A percentile compares a stretch with the other conserved stretches of the same genome.
phyloP scores from a whole-genome alignment of 768 basidiomycete genomes.

The Tricholoma bakamatsutake region DNA sequence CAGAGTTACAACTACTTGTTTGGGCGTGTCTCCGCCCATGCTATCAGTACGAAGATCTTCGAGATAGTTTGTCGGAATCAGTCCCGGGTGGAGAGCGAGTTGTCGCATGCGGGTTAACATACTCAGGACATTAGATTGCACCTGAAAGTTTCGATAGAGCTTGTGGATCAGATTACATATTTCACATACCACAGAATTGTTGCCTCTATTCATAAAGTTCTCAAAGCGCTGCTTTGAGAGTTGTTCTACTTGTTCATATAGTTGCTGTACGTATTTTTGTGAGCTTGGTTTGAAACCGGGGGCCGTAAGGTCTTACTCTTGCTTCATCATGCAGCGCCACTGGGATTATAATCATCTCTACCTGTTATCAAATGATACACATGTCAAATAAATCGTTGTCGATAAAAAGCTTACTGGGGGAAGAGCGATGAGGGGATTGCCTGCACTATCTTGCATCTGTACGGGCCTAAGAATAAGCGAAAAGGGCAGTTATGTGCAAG shows the following conservation, averaged over 20 bases:
- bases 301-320: conserved; percentile 41
- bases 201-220: conserved; percentile 40
- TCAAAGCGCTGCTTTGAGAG: conserved; percentile 60
- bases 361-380: conserved; percentile 31
- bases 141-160: conserved; percentile 28
- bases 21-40: conserved; percentile 24
- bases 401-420: conserved; percentile 46
- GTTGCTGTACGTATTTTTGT: conserved; percentile 26
- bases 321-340: conserved; percentile 61
- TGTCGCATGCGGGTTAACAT: conserved; percentile 88
- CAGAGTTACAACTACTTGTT: conserved; percentile 34
- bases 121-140: conserved; percentile 64
- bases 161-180: background rate
- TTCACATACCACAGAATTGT: conserved; percentile 36
- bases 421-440: conserved; percentile 66
- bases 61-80: conserved; percentile 67
- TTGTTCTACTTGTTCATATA: conserved; percentile 68
- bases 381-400: background rate
- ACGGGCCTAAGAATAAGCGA: background rate
- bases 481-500: background rate
- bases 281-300: background rate
- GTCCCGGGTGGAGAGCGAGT: conserved; percentile 70
- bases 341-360: conserved; percentile 72
- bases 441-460: conserved; percentile 80
- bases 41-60: conserved; percentile 49